A percentile compares a stretch with the other conserved stretches of the same genome.
These are phyloP conservation scores for Afroboletus lepidellus DNA, from an alignment of 1,284 basidiomycete species.

Conservation along the genomic window DNA sequence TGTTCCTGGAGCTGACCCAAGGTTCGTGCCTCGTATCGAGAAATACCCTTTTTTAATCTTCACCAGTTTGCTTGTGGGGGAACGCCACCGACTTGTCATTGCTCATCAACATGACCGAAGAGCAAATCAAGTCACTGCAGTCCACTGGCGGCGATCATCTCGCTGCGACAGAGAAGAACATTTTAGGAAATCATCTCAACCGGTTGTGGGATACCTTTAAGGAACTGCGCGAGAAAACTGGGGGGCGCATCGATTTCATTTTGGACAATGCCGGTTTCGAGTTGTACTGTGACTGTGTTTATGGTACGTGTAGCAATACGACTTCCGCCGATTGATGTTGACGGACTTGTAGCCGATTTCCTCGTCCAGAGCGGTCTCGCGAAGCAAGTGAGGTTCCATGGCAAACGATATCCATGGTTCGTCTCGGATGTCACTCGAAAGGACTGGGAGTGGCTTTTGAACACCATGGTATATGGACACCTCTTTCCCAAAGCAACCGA, in stretches of 20 bases:
- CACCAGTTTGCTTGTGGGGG: constrained; percentile 86
- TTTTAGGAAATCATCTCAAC: constrained; percentile 82
- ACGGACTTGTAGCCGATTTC: constrained; percentile 65
- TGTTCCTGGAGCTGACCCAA: constrained; percentile 96
- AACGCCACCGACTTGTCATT: constrained; percentile 97
- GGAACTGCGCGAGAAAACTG: constrained; percentile 66
- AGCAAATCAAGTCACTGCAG: constrained; percentile 97
- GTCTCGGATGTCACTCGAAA: constrained; percentile 96
- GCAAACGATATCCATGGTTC: constrained; percentile 90
- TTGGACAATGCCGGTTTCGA: constrained; percentile 93
- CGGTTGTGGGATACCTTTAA: constrained; percentile 83
- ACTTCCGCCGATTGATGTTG: constrained; percentile 9
- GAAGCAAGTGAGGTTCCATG: constrained; percentile 87
- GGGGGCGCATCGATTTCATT: constrained; percentile 86
- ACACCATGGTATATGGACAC: constrained; percentile 85
- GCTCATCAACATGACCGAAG: constrained; percentile 98
- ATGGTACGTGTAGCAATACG: constrained; percentile 56
- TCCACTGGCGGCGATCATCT: constrained; percentile 95
- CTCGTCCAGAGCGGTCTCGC: constrained; percentile 91
- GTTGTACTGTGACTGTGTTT: constrained; percentile 95
- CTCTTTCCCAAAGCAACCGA: constrained; percentile 83
- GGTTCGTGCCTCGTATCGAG: constrained; percentile 36
- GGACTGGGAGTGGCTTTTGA: constrained; percentile 95
- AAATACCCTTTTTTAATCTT: neutral
- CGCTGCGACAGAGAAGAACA: constrained; percentile 95